A percentile compares a stretch with the other conserved stretches of the same genome.
These are phyloP conservation scores for Graphiopsis chlorocephala DNA, from an alignment of 2,329 filamentous ascomycete species.

Conservation along the genomic window DNA sequence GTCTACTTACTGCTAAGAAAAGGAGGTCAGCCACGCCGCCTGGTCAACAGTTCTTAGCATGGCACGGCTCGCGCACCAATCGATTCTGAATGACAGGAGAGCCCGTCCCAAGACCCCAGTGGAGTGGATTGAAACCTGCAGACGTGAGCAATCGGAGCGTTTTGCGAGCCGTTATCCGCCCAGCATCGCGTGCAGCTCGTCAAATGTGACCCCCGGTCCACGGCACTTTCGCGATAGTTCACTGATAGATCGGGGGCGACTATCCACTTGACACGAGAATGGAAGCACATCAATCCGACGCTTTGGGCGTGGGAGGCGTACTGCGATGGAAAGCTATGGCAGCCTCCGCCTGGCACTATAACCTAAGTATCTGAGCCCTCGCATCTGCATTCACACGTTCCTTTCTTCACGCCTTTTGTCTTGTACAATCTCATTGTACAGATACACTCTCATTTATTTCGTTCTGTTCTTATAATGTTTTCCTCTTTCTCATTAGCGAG, in stretches of 20 bases:
- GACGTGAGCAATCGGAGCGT: background rate
- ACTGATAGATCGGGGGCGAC: background rate
- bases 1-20: slow-evolving; percentile 9
- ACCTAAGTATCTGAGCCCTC: slow-evolving; percentile 7
- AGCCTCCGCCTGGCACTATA: background rate
- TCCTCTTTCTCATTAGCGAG: slow-evolving; percentile 14
- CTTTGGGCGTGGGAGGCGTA: slow-evolving; percentile 9
- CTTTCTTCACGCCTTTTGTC: slow-evolving; percentile 4
- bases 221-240: slow-evolving; percentile 10
- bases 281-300: slow-evolving; percentile 6
- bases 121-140: slow-evolving; percentile 4
- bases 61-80: slow-evolving; percentile 10
- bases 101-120: background rate
- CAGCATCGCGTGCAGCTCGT: slow-evolving; percentile 1
- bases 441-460: slow-evolving; percentile 9
- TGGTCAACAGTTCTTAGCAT: slow-evolving; percentile 4
- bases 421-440: slow-evolving; percentile 10
- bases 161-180: background rate
- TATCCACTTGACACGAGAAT: slow-evolving; percentile 11
- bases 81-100: slow-evolving; percentile 10
- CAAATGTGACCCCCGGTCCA: background rate
- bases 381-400: background rate
- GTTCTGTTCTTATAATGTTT: slow-evolving; percentile 15
- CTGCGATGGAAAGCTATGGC: background rate
- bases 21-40: slow-evolving; percentile 6